phyloP scores from a whole-genome alignment of 495 filamentous ascomycete species.

The Xylaria grammica region DNA sequence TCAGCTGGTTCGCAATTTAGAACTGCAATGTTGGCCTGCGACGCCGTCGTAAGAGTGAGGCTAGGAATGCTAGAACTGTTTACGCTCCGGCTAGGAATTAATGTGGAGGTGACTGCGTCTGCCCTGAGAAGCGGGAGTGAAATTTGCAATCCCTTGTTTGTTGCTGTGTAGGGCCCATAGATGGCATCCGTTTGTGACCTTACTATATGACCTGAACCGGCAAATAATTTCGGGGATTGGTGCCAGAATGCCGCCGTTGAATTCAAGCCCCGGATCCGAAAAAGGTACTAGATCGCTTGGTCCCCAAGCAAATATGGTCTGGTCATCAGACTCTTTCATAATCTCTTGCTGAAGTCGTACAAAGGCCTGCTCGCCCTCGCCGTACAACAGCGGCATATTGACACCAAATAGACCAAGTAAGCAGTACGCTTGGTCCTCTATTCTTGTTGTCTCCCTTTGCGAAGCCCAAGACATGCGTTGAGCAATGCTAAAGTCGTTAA shows the following conservation, averaged over 20 bases:
- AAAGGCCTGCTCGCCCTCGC: slow-evolving; percentile 31
- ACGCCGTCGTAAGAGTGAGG: slow-evolving; percentile 1
- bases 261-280: background rate
- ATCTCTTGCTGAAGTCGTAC: slow-evolving; percentile 29
- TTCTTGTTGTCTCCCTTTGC: slow-evolving; percentile 26
- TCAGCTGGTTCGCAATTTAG: slow-evolving; percentile 4
- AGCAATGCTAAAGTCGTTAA: slow-evolving; percentile 22
- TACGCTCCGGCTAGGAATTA: background rate
- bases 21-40: slow-evolving; percentile 9
- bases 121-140: slow-evolving; percentile 12
- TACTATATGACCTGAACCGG: slow-evolving; percentile 4
- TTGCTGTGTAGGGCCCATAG: background rate
- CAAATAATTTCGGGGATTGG: background rate
- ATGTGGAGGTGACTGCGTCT: background rate
- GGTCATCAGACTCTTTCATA: slow-evolving; percentile 25
- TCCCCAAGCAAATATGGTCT: slow-evolving; percentile 26
- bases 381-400: slow-evolving; percentile 36
- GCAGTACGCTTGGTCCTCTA: slow-evolving; percentile 34
- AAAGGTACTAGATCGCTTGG: background rate
- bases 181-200: background rate
- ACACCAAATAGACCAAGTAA: slow-evolving; percentile 34
- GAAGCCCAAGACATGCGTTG: slow-evolving; percentile 32
- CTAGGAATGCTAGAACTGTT: background rate
- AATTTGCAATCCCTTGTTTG: slow-evolving; percentile 19
- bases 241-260: background rate